These are phyloP conservation scores for Narthecium ossifragum DNA, from an alignment of 106 monocot genomes.

Conservation along the genomic window DNA sequence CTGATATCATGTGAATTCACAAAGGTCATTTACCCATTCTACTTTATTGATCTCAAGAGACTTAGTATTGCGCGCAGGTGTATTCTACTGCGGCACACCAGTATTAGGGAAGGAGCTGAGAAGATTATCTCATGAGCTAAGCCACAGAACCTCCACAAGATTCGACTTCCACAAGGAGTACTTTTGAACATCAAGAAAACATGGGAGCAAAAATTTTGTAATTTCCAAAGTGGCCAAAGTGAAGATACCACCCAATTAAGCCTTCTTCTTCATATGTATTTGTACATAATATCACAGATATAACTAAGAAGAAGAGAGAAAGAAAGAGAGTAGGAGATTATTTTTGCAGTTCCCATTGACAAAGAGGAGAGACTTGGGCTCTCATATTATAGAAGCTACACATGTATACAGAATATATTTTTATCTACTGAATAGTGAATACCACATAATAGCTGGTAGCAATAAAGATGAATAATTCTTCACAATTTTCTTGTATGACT, in stretches of 20 bases:
- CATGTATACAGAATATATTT: too few species aligned
- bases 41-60: background rate
- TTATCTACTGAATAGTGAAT: too few species aligned
- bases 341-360: background rate
- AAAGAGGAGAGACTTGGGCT: too few species aligned
- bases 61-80: constrained; percentile 32
- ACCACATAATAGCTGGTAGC: too few species aligned
- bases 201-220: constrained; percentile 19
- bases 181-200: constrained; percentile 33
- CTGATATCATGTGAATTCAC: too few species aligned
- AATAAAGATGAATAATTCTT: too few species aligned
- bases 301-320: background rate
- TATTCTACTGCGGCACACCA: constrained; percentile 84
- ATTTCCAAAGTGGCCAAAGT: background rate
- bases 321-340: background rate
- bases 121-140: constrained; percentile 63
- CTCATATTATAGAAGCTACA: too few species aligned
- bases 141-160: constrained; percentile 62
- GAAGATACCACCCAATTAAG: background rate
- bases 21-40: background rate
- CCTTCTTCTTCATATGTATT: background rate
- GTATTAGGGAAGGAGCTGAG: constrained; percentile 65
- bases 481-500: too few species aligned
- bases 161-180: constrained; percentile 95
- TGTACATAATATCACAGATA: background rate